These are phyloP conservation scores for Nicotiana noctiflora DNA, from an alignment of 257 asterid species.

Conservation along the genomic window DNA sequence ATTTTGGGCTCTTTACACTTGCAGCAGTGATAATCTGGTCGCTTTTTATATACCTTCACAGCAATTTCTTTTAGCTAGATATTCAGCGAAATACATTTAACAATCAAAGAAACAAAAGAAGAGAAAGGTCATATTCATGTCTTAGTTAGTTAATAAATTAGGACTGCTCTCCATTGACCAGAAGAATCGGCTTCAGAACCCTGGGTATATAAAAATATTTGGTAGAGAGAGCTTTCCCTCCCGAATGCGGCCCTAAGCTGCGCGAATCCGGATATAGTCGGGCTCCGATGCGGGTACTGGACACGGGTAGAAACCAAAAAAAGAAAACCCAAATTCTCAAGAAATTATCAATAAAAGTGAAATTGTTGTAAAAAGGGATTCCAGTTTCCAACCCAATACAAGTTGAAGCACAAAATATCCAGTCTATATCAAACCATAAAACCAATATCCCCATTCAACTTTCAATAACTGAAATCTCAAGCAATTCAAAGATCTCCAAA, in stretches of 20 bases:
- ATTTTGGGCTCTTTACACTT: neutral
- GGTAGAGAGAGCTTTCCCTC: too few relatives aligned
- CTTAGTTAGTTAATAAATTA: neutral
- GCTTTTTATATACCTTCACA: neutral
- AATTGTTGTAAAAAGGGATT: neutral
- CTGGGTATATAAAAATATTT: too few relatives aligned
- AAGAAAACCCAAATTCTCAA: neutral
- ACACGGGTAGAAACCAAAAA: too few relatives aligned
- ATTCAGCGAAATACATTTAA: neutral
- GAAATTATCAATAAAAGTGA: neutral
- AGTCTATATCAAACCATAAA: neutral
- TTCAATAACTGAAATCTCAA: neutral
- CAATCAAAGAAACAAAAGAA: neutral
- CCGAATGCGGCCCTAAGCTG: too few relatives aligned
- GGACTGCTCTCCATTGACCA: too few relatives aligned
- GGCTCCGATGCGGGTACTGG: too few relatives aligned
- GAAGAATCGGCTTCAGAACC: too few relatives aligned
- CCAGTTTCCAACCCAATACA: neutral
- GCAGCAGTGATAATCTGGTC: neutral
- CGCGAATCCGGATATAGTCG: too few relatives aligned
- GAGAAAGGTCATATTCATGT: neutral
- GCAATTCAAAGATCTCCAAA: neutral
- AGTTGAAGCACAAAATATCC: neutral
- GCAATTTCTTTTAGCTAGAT: neutral
- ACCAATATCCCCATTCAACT: neutral